phyloP scores from a whole-genome alignment of 805 yeast genomes.

The Kregervanrija pseudodelftensis region DNA sequence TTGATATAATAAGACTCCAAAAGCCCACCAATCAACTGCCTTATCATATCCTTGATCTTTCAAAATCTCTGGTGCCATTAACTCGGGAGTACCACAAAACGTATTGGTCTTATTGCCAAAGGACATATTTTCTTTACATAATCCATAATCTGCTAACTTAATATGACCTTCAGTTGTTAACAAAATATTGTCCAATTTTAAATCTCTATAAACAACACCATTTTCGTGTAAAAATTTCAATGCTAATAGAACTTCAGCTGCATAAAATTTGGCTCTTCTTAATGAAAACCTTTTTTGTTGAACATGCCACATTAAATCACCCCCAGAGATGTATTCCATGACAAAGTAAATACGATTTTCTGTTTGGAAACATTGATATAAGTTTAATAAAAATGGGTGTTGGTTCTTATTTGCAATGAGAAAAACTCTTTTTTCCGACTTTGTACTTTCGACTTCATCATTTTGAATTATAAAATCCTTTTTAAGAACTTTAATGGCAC shows the following conservation, averaged over 20 bases:
- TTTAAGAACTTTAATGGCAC: constrained; percentile 95
- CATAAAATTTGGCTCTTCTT: constrained; percentile 91
- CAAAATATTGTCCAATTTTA: constrained; percentile 90
- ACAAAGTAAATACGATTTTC: constrained; percentile 96
- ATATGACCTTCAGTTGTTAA: constrained; percentile 89
- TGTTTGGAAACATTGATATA: constrained; percentile 95
- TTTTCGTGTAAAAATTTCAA: constrained; percentile 90
- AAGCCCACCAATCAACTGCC: constrained; percentile 99
- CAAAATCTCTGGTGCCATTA: constrained; percentile 98
- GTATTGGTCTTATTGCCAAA: constrained; percentile 78
- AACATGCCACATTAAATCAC: constrained; percentile 99
- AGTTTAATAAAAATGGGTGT: constrained; percentile 88
- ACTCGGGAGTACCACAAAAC: constrained; percentile 98
- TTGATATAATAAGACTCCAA: constrained; percentile 92
- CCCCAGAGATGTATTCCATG: constrained; percentile 97
- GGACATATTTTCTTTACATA: constrained; percentile 78
- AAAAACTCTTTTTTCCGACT: constrained; percentile 91
- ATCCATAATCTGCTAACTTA: constrained; percentile 94
- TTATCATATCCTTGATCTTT: constrained; percentile 89
- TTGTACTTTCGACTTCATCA: constrained; percentile 92
- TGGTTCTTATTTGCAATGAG: constrained; percentile 63
- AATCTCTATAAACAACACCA: constrained; percentile 93
- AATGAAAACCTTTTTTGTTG: constrained; percentile 87
- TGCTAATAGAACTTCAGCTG: constrained; percentile 91
- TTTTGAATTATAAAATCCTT: constrained; percentile 93